Conservation (phyloP, 768 basidiomycete genomes). For the Suillus spraguei region DNA sequence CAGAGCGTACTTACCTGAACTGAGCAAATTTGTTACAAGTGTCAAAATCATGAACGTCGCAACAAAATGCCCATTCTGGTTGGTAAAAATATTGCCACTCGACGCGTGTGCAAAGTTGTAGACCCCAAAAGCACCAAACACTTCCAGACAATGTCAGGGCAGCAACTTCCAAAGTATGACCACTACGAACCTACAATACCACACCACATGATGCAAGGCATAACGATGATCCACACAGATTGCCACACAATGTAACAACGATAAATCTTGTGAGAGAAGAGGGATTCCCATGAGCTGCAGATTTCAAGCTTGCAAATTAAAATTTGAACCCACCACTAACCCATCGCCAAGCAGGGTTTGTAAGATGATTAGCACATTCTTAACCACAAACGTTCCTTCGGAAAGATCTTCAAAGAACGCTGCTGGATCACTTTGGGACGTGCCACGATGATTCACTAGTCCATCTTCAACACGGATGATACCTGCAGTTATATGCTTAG, state of each 20-base stretch:
- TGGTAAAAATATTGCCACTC: not conserved
- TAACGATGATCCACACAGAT: slow-evolving; percentile 13
- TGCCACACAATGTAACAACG: slow-evolving; percentile 20
- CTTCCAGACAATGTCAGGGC: not conserved
- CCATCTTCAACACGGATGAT: no score
- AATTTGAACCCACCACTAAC: slow-evolving; percentile 5
- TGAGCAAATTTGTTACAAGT: not conserved
- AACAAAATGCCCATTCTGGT: not conserved
- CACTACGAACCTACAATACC: slow-evolving; percentile 13
- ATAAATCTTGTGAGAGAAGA: not conserved
- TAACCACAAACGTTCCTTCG: slow-evolving; percentile 24
- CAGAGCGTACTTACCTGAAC: not conserved
- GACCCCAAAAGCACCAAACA: no score
- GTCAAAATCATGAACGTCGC: not conserved
- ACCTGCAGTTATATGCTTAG: no score
- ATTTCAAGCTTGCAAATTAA: not conserved
- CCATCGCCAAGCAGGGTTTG: slow-evolving; percentile 16
- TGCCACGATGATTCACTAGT: no score
- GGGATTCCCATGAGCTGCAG: not conserved
- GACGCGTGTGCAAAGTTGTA: not conserved
- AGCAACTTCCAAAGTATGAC: not conserved
- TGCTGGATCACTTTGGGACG: slow-evolving; percentile 22
- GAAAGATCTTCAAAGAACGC: slow-evolving; percentile 24
- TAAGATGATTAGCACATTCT: slow-evolving; percentile 21
- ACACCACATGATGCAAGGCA: slow-evolving; percentile 12